phyloP scores from a whole-genome alignment of 2,329 filamentous ascomycete species.

The Fusarium tanahbumbuense region DNA sequence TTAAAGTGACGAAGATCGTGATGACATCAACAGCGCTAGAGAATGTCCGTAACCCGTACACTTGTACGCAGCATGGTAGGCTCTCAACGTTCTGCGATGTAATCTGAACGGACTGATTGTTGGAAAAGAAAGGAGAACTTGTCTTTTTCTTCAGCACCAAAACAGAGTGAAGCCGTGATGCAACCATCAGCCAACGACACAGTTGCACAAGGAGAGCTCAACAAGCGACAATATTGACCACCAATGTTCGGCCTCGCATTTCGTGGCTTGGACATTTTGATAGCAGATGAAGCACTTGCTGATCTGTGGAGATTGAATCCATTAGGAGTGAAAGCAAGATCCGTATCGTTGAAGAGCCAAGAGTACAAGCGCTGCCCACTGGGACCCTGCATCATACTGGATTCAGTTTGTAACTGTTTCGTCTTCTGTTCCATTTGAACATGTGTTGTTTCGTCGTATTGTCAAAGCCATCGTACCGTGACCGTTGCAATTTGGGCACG shows the following conservation, averaged over 20 bases:
- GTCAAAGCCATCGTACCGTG: background rate
- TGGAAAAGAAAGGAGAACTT: background rate
- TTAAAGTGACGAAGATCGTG: background rate
- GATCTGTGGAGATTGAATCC: slow-evolving; percentile 1
- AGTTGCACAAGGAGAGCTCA: background rate
- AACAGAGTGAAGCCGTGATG: background rate
- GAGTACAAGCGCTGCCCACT: background rate
- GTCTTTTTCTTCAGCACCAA: background rate
- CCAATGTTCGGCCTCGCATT: background rate
- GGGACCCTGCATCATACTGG: background rate
- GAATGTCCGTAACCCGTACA: background rate
- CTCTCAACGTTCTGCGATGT: background rate
- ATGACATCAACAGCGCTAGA: background rate
- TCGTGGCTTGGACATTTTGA: background rate
- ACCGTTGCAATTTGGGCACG: slow-evolving; percentile 10
- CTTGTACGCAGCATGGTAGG: background rate
- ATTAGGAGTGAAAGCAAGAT: background rate
- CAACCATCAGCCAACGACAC: background rate
- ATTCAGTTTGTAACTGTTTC: background rate
- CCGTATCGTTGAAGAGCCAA: background rate
- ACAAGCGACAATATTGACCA: background rate
- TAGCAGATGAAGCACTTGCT: background rate
- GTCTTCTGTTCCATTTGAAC: background rate
- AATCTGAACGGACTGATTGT: background rate
- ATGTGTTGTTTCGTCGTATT: background rate